Base-by-base conservation (phyloP, 306 rosid species). In the Malus orientalis region DNA sequence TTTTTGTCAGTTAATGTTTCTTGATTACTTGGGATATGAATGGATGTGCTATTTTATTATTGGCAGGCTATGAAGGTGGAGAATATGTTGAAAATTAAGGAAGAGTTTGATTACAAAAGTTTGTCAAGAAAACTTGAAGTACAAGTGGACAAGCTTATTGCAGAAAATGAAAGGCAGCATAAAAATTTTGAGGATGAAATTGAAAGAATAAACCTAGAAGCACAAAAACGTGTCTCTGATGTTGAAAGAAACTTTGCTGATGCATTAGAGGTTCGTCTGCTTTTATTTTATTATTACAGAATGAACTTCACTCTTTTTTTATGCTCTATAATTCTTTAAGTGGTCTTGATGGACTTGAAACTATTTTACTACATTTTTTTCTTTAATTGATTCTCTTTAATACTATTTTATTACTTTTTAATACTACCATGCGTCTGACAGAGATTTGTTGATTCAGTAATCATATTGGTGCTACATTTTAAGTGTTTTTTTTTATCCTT, bases 41-140 rank as follows among this genome's bases (percentile, higher is more conserved):
- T 75, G 51, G 44, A 73, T 80, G 70, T 78, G 75, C 40, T 55
- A 54, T 71, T 64, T 73, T 61, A 40, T 67, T 81, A 51, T 76
- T 81, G 82, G 80, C 81, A 88, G 97, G 97, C 97, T 67, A 95
- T 92, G 99, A 95, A 95, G 90, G 99, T 95, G 77, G 97, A 95
- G 82, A 95, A 95, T 77, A 92, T 95, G 97, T 85, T 90, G 85
- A 95, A 87, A 81, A 95, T 95, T 80, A 95, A 95, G 83, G 99
- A 95, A 84, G 99, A 95, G 84, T 95, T 95, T 86, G 99, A 92
- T 87, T 92, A 92, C 87, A 95, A 91, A 88, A 91, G 99, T 77
- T 85, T 95, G 86, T 91, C 97, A 19, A 86, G 95, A 58, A 95
- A 83, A 84, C 97, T 95, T 87, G 99, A 92, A 77, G 67, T 95